Conservation (phyloP, 1,284 basidiomycete genomes). For the Ganoderma lingzhi region DNA sequence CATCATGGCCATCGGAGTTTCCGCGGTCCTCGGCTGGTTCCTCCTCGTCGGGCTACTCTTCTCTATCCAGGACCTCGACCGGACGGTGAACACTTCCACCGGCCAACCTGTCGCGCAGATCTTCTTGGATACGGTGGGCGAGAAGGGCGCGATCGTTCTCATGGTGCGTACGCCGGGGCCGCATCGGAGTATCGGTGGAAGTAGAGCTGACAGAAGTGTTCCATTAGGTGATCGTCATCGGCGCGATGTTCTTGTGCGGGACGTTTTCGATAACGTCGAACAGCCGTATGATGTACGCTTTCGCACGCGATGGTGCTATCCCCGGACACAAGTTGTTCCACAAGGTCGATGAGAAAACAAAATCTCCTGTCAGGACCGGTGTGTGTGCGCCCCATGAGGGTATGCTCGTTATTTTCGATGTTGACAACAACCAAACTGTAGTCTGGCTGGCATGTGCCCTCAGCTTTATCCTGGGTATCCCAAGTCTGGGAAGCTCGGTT, state of each 20-base stretch:
- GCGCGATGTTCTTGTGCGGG: conserved; percentile 77
- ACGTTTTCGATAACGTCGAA: conserved; percentile 82
- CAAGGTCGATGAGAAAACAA: conserved; percentile 64
- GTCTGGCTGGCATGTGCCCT: conserved; percentile 82
- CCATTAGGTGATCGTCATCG: conserved; percentile 66
- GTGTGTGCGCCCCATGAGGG: conserved; percentile 19
- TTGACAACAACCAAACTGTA: conserved; percentile 33
- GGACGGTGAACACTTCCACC: conserved; percentile 58
- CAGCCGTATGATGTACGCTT: conserved; percentile 84
- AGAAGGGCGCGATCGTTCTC: conserved; percentile 72
- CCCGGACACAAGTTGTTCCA: conserved; percentile 74
- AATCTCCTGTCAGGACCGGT: conserved; percentile 76
- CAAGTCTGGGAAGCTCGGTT: conserved; percentile 73
- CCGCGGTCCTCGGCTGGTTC: conserved; percentile 78
- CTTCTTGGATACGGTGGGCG: conserved; percentile 77
- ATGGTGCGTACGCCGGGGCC: conserved; percentile 53
- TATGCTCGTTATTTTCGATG: neutral
- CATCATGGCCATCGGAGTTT: conserved; percentile 77
- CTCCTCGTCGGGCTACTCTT: conserved; percentile 76
- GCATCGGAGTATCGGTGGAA: too few relatives aligned
- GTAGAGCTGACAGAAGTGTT: too few relatives aligned
- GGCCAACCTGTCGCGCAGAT: conserved; percentile 82
- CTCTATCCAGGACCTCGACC: conserved; percentile 75
- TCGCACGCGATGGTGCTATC: conserved; percentile 74
- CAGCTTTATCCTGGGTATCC: conserved; percentile 78